Conservation (phyloP, 257 asterid genomes). For the Osmanthus fragrans region DNA sequence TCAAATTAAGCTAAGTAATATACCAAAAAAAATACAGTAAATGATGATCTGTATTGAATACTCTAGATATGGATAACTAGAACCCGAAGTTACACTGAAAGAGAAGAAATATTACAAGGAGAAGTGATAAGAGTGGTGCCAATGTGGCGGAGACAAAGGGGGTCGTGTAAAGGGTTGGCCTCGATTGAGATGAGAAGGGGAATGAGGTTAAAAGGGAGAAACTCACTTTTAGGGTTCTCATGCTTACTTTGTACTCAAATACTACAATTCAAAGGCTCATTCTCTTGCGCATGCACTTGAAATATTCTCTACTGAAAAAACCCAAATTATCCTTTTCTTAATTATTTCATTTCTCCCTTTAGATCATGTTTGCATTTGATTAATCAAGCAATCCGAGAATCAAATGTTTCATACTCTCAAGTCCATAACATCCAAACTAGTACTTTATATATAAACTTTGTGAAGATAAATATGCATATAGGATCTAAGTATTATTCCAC, state of each 20-base stretch:
- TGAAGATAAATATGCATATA: too few species aligned
- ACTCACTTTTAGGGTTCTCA: neutral
- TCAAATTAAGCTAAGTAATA: neutral
- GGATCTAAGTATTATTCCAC: too few species aligned
- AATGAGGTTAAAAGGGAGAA: neutral
- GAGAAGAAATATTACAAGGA: neutral
- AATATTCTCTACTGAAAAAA: neutral
- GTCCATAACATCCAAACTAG: too few species aligned
- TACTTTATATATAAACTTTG: too few species aligned
- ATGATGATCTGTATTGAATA: neutral
- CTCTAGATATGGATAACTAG: neutral
- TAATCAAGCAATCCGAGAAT: neutral
- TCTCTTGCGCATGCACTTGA: neutral
- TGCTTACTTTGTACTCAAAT: neutral
- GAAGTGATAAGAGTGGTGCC: neutral
- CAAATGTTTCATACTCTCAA: neutral
- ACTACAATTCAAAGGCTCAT: neutral
- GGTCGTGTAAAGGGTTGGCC: neutral
- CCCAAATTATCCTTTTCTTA: neutral
- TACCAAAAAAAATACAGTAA: too few species aligned
- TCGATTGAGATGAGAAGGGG: neutral
- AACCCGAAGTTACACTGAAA: neutral
- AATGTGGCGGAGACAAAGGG: too few species aligned
- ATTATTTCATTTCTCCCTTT: neutral
- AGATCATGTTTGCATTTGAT: neutral